Conservation (phyloP, 805 yeast genomes). For the Hanseniaspora lindneri region DNA sequence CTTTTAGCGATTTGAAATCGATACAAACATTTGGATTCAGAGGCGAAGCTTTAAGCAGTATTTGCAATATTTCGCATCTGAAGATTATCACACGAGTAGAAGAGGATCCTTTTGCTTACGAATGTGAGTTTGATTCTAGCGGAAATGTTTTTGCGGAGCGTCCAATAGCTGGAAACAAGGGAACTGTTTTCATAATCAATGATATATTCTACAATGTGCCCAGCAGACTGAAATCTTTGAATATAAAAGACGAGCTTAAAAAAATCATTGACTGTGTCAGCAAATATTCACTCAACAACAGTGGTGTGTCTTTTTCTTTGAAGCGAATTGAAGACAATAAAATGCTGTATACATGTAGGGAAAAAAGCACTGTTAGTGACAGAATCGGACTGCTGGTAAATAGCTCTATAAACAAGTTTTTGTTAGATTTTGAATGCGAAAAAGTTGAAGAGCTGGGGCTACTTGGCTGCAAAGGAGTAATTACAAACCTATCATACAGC, state of each 20-base stretch:
- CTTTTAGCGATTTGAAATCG: conserved; percentile 60
- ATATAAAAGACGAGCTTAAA: conserved; percentile 59
- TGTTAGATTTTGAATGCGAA: conserved; percentile 38
- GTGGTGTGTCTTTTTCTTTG: conserved; percentile 60
- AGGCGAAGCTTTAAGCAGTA: conserved; percentile 93
- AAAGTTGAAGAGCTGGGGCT: conserved; percentile 39
- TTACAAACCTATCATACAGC: conserved; percentile 57
- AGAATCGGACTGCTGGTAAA: conserved; percentile 69
- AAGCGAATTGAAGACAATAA: conserved; percentile 69
- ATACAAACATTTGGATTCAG: conserved; percentile 84
- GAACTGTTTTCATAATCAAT: conserved; percentile 76
- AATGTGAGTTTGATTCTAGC: conserved; percentile 6
- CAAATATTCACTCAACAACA: conserved; percentile 66
- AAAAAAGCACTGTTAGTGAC: conserved; percentile 42
- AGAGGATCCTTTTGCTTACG: conserved; percentile 29
- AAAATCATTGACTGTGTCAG: conserved; percentile 74
- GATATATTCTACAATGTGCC: conserved; percentile 85
- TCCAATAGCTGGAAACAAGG: conserved; percentile 76
- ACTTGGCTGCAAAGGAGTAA: conserved; percentile 40
- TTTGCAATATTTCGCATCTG: conserved; percentile 77
- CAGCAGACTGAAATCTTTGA: conserved; percentile 56
- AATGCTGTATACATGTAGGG: conserved; percentile 50
- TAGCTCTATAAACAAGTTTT: conserved; percentile 49
- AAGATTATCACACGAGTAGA: conserved; percentile 64
- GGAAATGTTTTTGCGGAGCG: conserved; percentile 48